These are phyloP conservation scores for Hericium alpestre DNA, from an alignment of 768 basidiomycete species.

Conservation along the genomic window DNA sequence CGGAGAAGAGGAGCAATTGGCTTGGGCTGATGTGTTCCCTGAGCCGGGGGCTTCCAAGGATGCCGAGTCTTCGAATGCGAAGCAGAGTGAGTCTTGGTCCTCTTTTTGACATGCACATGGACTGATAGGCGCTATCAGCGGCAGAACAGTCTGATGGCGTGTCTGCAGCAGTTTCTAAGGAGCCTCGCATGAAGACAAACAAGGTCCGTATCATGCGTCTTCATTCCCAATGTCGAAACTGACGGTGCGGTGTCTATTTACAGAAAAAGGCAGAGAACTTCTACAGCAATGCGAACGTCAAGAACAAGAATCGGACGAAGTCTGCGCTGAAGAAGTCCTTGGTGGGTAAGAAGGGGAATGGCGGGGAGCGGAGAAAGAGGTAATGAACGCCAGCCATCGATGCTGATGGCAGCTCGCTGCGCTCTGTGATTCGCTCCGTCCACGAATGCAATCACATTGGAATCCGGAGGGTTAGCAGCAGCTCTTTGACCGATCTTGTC, in stretches of 20 bases:
- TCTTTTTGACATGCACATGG: no score
- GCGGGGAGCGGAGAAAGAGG: constrained; percentile 6
- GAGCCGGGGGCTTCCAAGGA: constrained; percentile 24
- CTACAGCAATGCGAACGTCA: constrained; percentile 75
- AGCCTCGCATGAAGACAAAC: constrained; percentile 83
- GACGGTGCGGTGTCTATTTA: background rate
- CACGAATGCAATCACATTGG: no score
- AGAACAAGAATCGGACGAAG: constrained; percentile 73
- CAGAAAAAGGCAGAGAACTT: constrained; percentile 87
- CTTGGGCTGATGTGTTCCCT: constrained; percentile 83
- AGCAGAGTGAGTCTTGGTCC: no score
- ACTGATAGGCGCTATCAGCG: constrained; percentile 11
- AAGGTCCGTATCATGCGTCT: constrained; percentile 41
- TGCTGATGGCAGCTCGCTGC: no score
- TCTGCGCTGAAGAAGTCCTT: constrained; percentile 49
- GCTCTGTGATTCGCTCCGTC: no score
- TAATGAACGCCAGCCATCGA: constrained; percentile 1
- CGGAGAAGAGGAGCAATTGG: constrained; percentile 38
- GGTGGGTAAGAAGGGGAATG: constrained; percentile 7
- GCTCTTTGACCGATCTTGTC: no score
- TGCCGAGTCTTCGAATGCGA: constrained; percentile 4
- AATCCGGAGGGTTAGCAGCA: no score
- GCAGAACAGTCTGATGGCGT: constrained; percentile 25
- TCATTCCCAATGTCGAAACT: background rate
- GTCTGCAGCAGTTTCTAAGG: constrained; percentile 27